Percentiles rank a stretch among this genome's conserved stretches.
phyloP scores from a whole-genome alignment of 352 stramenopile species.

The Phytophthora crassamura region DNA sequence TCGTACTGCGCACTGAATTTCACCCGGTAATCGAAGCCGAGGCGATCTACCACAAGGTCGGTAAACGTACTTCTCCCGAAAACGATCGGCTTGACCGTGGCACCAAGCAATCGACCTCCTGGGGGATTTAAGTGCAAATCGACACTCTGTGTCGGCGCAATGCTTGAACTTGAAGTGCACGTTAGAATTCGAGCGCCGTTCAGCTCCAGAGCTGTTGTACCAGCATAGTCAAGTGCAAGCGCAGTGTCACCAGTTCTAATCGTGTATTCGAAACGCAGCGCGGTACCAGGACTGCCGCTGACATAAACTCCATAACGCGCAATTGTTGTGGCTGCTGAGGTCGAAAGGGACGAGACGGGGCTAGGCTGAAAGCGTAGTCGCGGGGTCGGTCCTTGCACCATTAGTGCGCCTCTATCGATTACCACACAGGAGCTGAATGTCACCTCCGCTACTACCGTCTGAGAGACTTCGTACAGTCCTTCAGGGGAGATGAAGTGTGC shows the following conservation, averaged over 20 bases:
- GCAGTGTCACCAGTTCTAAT: constrained; percentile 77
- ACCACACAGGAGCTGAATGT: constrained; percentile 73
- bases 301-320: constrained; percentile 68
- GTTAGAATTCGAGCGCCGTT: constrained; percentile 80
- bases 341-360: constrained; percentile 31
- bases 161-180: constrained; percentile 42
- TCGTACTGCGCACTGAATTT: constrained; percentile 58
- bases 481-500: constrained; percentile 65
- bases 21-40: constrained; percentile 75
- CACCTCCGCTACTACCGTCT: constrained; percentile 69
- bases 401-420: constrained; percentile 42
- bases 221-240: constrained; percentile 70
- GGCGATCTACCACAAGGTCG: constrained; percentile 74
- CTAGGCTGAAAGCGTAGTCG: constrained; percentile 68
- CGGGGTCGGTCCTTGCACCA: constrained; percentile 37
- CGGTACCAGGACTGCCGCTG: constrained; percentile 53
- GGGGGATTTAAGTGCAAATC: constrained; percentile 85
- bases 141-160: constrained; percentile 53
- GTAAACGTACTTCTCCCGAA: constrained; percentile 70
- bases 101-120: constrained; percentile 55
- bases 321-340: constrained; percentile 42
- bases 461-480: constrained; percentile 61
- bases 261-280: constrained; percentile 77
- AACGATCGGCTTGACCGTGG: constrained; percentile 50
- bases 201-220: constrained; percentile 57